A percentile compares a stretch with the other conserved stretches of the same genome.
Conservation (phyloP, 805 yeast species). For the Yarrowia bubula region DNA sequence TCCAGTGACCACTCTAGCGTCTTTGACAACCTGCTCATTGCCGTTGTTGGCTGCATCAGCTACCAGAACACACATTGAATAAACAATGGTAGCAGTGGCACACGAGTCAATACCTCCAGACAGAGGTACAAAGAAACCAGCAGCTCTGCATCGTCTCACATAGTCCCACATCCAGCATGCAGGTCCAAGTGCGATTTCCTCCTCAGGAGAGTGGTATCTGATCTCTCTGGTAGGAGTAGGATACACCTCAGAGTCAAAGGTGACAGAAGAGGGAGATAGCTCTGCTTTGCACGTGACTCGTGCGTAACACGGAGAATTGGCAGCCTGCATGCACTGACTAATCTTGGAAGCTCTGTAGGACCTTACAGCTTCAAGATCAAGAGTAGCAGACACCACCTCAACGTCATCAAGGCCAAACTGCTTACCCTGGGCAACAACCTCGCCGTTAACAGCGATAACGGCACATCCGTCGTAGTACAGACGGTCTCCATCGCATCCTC, state of each 20-base stretch:
- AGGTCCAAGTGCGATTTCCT: slow-evolving; percentile 96
- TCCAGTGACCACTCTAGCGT: slow-evolving; percentile 68
- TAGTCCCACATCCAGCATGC: slow-evolving; percentile 99
- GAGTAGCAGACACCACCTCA: slow-evolving; percentile 93
- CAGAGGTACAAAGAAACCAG: slow-evolving; percentile 89
- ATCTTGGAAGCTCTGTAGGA: slow-evolving; percentile 66
- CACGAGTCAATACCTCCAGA: slow-evolving; percentile 98
- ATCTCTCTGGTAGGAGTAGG: slow-evolving; percentile 57
- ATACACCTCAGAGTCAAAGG: slow-evolving; percentile 55
- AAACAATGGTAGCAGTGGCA: slow-evolving; percentile 93
- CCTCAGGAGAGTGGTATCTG: slow-evolving; percentile 79
- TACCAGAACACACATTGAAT: slow-evolving; percentile 89
- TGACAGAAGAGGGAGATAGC: slow-evolving; percentile 28
- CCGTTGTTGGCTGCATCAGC: slow-evolving; percentile 66
- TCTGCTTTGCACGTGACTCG: slow-evolving; percentile 33
- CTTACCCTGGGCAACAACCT: slow-evolving; percentile 86
- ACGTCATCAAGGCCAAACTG: slow-evolving; percentile 90
- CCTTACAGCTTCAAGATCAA: slow-evolving; percentile 88
- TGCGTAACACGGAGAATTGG: slow-evolving; percentile 39
- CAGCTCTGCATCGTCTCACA: slow-evolving; percentile 81
- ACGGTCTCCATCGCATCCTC: slow-evolving; percentile 98
- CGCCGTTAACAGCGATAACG: slow-evolving; percentile 85
- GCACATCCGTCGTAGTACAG: slow-evolving; percentile 97
- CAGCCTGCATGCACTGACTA: slow-evolving; percentile 73
- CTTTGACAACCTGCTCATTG: slow-evolving; percentile 70